phyloP scores from a whole-genome alignment of 1,284 basidiomycete species.

The Athelia sp. region DNA sequence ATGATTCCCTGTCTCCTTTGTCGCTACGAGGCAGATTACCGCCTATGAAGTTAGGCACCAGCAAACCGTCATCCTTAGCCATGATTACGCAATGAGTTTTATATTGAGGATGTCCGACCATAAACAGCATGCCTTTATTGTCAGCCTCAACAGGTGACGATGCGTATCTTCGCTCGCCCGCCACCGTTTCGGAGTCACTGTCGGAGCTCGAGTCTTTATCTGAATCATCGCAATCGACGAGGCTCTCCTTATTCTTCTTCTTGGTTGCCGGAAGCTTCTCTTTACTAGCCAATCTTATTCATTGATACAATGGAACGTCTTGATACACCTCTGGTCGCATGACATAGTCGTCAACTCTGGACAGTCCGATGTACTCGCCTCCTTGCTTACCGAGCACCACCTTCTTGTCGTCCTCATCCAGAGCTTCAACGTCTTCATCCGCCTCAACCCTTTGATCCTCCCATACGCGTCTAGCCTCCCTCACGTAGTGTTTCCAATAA shows the following conservation, averaged over 20 bases:
- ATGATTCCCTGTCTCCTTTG: constrained; percentile 24
- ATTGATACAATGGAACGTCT: constrained; percentile 18
- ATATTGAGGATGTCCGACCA: no score
- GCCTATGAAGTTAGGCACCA: constrained; percentile 25
- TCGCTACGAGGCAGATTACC: constrained; percentile 22
- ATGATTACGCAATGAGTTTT: not conserved
- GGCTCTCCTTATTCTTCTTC: no score
- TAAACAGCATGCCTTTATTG: no score
- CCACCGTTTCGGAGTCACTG: no score
- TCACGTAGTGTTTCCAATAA: constrained; percentile 23
- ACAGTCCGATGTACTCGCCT: not conserved
- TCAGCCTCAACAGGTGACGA: no score
- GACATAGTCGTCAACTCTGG: constrained; percentile 9
- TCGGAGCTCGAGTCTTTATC: no score
- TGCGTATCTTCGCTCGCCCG: no score
- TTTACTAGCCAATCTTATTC: constrained; percentile 13
- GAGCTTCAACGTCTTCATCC: not conserved
- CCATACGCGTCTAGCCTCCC: not conserved
- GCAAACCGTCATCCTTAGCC: not conserved
- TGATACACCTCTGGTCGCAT: constrained; percentile 12
- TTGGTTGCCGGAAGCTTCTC: not conserved
- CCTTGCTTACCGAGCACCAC: not conserved
- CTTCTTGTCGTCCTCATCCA: not conserved
- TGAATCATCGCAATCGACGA: no score
- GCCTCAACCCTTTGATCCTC: not conserved